These are phyloP conservation scores for Diversispora eburnea DNA, from an alignment of 192 early-diverging fungal species.

Conservation along the genomic window DNA sequence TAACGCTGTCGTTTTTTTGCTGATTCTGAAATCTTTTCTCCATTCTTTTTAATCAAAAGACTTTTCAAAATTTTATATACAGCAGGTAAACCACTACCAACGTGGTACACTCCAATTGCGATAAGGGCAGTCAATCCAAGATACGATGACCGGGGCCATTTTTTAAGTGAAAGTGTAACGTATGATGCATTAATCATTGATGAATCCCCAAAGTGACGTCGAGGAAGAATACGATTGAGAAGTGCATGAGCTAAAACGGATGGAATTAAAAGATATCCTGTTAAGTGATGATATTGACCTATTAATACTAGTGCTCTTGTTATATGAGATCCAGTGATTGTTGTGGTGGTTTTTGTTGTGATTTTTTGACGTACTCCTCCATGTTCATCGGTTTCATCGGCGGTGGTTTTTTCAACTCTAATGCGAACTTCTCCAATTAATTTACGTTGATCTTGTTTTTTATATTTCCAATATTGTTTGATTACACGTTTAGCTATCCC, in stretches of 20 bases:
- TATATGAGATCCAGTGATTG: conserved; percentile 21
- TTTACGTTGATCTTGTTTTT: conserved; percentile 15
- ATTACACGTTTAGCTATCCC: conserved; percentile 31
- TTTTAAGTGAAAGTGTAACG: conserved; percentile 9
- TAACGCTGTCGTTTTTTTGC: neutral
- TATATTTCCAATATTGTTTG: conserved; percentile 36
- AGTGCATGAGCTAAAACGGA: conserved; percentile 30
- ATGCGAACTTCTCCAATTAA: conserved; percentile 15
- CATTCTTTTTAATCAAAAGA: neutral
- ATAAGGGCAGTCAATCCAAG: neutral
- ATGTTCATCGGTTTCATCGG: conserved; percentile 22
- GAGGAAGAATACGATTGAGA: conserved; percentile 12
- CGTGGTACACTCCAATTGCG: conserved; percentile 9
- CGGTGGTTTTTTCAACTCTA: conserved; percentile 20
- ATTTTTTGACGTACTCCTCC: conserved; percentile 20
- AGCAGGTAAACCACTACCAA: conserved; percentile 11
- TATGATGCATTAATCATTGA: conserved; percentile 23
- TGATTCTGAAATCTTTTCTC: neutral
- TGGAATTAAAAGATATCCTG: conserved; percentile 38
- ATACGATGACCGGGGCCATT: conserved; percentile 18
- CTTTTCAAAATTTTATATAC: neutral
- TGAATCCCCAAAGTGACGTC: conserved; percentile 20
- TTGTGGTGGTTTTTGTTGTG: conserved; percentile 33
- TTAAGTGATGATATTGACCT: conserved; percentile 35
- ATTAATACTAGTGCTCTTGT: conserved; percentile 4